phyloP scores from a whole-genome alignment of 2,329 filamentous ascomycete genomes.

The Curvularia lunata region DNA sequence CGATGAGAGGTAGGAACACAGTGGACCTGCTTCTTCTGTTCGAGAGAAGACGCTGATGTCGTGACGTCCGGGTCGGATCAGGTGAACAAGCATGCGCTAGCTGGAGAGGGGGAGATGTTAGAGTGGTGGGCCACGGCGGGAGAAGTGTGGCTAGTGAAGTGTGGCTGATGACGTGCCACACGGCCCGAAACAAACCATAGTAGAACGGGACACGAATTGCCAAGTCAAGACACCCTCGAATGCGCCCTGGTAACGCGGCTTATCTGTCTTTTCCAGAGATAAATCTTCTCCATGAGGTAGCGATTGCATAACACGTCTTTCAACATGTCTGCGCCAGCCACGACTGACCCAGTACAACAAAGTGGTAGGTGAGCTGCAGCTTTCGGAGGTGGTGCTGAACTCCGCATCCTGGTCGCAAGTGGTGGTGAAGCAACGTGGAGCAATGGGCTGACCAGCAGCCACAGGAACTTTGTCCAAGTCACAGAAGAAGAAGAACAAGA shows the following conservation, averaged over 20 bases:
- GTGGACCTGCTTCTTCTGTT: not conserved
- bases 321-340: constrained; percentile 41
- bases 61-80: not conserved
- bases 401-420: constrained; percentile 13
- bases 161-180: constrained; percentile 37
- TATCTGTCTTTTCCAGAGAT: constrained; percentile 2
- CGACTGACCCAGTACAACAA: constrained; percentile 40
- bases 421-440: constrained; percentile 2
- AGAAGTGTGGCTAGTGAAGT: constrained; percentile 33
- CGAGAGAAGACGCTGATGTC: not conserved
- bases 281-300: constrained; percentile 14
- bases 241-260: constrained; percentile 29
- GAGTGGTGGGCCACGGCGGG: not conserved
- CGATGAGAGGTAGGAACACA: not conserved
- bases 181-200: constrained; percentile 37
- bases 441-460: constrained; percentile 25
- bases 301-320: constrained; percentile 16
- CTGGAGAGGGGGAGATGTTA: not conserved
- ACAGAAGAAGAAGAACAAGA: constrained; percentile 52
- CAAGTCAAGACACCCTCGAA: constrained; percentile 40
- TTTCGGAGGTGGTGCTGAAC: constrained; percentile 20
- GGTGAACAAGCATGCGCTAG: not conserved
- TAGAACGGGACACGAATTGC: constrained; percentile 47
- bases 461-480: constrained; percentile 44
- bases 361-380: constrained; percentile 45